phyloP scores from a whole-genome alignment of 805 yeast species.

The Cyberlindnera mycetangii region DNA sequence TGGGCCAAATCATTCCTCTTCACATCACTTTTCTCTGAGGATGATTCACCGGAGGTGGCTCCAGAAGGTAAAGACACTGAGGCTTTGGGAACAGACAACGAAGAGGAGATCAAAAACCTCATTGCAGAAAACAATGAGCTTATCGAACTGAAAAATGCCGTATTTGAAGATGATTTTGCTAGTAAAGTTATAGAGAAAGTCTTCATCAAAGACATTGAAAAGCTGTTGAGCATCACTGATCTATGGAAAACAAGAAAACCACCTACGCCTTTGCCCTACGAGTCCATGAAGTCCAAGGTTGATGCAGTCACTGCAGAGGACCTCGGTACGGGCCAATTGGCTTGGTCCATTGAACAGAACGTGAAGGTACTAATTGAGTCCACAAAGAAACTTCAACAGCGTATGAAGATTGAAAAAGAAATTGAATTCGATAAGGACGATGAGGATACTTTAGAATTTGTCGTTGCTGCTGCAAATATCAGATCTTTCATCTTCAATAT shows the following conservation, averaged over 20 bases:
- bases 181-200: conserved; percentile 53
- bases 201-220: conserved; percentile 73
- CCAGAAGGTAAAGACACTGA: conserved; percentile 34
- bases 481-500: conserved; percentile 71
- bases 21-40: conserved; percentile 69
- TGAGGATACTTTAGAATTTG: conserved; percentile 84
- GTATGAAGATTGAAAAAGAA: conserved; percentile 38
- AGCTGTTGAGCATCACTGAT: conserved; percentile 65
- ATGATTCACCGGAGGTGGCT: conserved; percentile 30
- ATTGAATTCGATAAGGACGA: conserved; percentile 92
- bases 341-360: conserved; percentile 66
- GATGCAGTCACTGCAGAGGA: conserved; percentile 18
- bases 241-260: conserved; percentile 71
- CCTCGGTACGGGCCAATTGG: conserved; percentile 33
- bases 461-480: conserved; percentile 79
- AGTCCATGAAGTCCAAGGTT: conserved; percentile 18
- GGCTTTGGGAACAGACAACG: conserved; percentile 59
- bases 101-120: conserved; percentile 61
- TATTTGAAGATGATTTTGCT: conserved; percentile 32
- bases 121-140: conserved; percentile 68
- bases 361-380: conserved; percentile 54
- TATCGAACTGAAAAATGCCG: conserved; percentile 42
- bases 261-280: conserved; percentile 60
- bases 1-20: conserved; percentile 96
- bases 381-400: conserved; percentile 44